A percentile compares a stretch with the other conserved stretches of the same genome.
These are phyloP conservation scores for Cryptococcus floricola DNA, from an alignment of 1,284 basidiomycete genomes.

Conservation along the genomic window DNA sequence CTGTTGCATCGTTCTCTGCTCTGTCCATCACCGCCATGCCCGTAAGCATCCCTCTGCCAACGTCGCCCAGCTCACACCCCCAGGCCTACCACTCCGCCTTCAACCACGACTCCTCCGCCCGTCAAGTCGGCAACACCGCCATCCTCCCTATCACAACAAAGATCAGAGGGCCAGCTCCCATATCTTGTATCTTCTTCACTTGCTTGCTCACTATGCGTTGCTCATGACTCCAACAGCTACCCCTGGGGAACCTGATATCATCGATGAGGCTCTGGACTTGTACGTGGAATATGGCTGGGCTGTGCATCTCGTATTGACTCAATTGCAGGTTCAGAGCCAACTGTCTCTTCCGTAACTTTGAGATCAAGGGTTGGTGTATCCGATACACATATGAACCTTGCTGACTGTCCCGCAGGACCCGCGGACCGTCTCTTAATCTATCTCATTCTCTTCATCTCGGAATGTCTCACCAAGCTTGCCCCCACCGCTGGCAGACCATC, in stretches of 20 bases:
- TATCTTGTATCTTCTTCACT: constrained; percentile 56
- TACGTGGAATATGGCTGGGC: constrained; percentile 12
- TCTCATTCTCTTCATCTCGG: constrained; percentile 95
- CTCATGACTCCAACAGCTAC: constrained; percentile 56
- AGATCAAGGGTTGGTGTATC: constrained; percentile 72
- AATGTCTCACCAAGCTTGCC: constrained; percentile 88
- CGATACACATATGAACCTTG: neutral
- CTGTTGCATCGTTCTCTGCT: neutral
- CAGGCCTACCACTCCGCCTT: constrained; percentile 96
- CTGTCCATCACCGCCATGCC: constrained; percentile 12
- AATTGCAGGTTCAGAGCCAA: constrained; percentile 83
- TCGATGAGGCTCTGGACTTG: constrained; percentile 94
- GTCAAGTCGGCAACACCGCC: constrained; percentile 84
- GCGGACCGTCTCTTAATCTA: constrained; percentile 96
- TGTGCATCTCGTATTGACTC: neutral
- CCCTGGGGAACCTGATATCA: constrained; percentile 74
- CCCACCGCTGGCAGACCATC: constrained; percentile 46
- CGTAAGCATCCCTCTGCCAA: constrained; percentile 5
- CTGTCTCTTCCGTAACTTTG: constrained; percentile 98
- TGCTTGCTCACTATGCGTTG: neutral
- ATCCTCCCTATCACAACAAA: constrained; percentile 88
- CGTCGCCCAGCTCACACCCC: constrained; percentile 4
- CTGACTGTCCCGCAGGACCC: constrained; percentile 54
- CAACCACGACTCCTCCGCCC: constrained; percentile 78
- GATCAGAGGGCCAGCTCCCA: constrained; percentile 84